Percentiles rank a stretch among this genome's conserved stretches.
These are phyloP conservation scores for Metschnikowia noctiluminum DNA, from an alignment of 805 yeast species.

Conservation along the genomic window DNA sequence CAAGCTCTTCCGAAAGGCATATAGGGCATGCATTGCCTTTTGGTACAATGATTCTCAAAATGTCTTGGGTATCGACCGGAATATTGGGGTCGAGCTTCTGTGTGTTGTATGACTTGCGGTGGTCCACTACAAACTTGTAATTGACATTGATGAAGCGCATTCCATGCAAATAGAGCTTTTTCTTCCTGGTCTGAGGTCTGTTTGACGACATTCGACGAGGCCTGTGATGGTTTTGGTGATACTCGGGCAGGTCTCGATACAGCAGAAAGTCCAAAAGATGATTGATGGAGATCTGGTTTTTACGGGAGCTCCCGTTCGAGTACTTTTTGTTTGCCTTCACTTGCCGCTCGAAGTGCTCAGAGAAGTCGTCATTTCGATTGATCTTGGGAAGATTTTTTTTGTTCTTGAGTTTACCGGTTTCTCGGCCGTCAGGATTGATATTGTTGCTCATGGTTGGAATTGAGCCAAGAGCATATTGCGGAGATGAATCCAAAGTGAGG, in stretches of 20 bases:
- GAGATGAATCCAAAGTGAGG: background rate
- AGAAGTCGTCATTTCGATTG: conserved; percentile 7
- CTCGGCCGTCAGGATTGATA: conserved; percentile 5
- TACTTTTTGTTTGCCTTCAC: conserved; percentile 5
- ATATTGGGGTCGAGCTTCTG: conserved; percentile 73
- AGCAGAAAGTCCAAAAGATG: conserved; percentile 60
- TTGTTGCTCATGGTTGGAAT: conserved; percentile 10
- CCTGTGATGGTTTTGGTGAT: conserved; percentile 20
- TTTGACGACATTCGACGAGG: conserved; percentile 7
- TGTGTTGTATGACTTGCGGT: conserved; percentile 48
- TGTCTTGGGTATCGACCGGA: conserved; percentile 57
- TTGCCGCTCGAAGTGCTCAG: conserved; percentile 8
- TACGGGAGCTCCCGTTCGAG: conserved; percentile 4
- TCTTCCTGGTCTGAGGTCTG: conserved; percentile 11
- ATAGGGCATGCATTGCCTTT: conserved; percentile 85
- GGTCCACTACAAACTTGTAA: conserved; percentile 78
- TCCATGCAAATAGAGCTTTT: conserved; percentile 52
- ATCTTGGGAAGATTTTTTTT: conserved; percentile 2
- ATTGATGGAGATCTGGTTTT: conserved; percentile 45
- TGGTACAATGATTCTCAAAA: conserved; percentile 72
- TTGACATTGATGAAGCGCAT: conserved; percentile 76
- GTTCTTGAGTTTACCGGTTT: background rate
- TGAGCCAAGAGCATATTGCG: conserved; percentile 8
- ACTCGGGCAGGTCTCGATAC: conserved; percentile 39
- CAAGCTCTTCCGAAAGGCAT: conserved; percentile 76